Percentiles rank a stretch among this genome's conserved stretches.
Conservation (phyloP, 805 yeast genomes). For the Kazachstania africana region DNA sequence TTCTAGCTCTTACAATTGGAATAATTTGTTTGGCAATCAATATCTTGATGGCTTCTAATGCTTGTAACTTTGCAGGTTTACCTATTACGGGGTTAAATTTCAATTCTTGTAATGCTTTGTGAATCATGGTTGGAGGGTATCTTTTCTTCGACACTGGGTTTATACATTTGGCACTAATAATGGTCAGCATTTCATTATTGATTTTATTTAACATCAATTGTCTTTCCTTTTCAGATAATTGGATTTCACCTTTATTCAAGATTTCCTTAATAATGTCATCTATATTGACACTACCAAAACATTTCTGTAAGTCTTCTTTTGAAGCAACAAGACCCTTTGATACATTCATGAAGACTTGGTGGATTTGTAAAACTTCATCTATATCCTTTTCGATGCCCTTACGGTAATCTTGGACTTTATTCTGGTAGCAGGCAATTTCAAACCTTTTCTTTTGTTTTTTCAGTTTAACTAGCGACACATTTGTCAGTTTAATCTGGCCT, state of each 20-base stretch:
- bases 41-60: constrained; percentile 78
- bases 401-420: constrained; percentile 93
- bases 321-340: constrained; percentile 92
- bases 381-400: constrained; percentile 61
- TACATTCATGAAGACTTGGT: constrained; percentile 86
- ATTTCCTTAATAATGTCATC: constrained; percentile 73
- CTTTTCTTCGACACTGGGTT: constrained; percentile 84
- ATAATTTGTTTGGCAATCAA: constrained; percentile 69
- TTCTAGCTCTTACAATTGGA: constrained; percentile 89
- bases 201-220: constrained; percentile 60
- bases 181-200: constrained; percentile 70
- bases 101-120: constrained; percentile 66
- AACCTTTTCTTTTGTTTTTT: constrained; percentile 85
- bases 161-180: constrained; percentile 80
- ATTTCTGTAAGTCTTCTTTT: constrained; percentile 61
- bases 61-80: constrained; percentile 75
- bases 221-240: constrained; percentile 87
- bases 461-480: constrained; percentile 86
- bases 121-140: constrained; percentile 90
- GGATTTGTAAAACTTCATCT: constrained; percentile 92
- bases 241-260: constrained; percentile 84
- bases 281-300: constrained; percentile 66
- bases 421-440: constrained; percentile 93
- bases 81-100: constrained; percentile 68
- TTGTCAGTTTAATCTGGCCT: constrained; percentile 80